These are phyloP conservation scores for Colletotrichum spinosum DNA, from an alignment of 2,329 filamentous ascomycete genomes.

Conservation along the genomic window DNA sequence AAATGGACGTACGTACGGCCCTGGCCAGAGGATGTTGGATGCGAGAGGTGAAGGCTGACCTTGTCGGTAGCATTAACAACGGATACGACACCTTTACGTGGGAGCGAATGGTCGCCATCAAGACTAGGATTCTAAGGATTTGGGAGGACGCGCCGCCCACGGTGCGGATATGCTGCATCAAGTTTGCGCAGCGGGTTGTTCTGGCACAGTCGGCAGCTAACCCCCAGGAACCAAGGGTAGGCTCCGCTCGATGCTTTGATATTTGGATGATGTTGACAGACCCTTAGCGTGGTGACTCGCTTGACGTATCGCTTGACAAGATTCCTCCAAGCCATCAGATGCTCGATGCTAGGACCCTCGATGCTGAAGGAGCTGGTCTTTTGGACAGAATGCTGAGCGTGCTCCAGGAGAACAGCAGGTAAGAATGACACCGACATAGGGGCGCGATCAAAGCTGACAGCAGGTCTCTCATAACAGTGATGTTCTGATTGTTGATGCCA, in stretches of 20 bases:
- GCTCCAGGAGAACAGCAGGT: slow-evolving; percentile 89
- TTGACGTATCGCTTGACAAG: slow-evolving; percentile 87
- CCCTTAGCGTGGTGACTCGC: slow-evolving; percentile 57
- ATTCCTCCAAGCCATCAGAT: slow-evolving; percentile 86
- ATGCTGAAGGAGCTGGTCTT: slow-evolving; percentile 92
- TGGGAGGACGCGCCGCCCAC: slow-evolving; percentile 85
- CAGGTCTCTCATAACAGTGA: slow-evolving; percentile 67
- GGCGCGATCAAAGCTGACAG: slow-evolving; percentile 30
- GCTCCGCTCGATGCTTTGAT: slow-evolving; percentile 45
- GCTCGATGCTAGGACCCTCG: slow-evolving; percentile 82
- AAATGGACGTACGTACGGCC: slow-evolving; percentile 87
- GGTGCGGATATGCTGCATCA: slow-evolving; percentile 93
- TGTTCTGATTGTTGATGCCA: slow-evolving; percentile 88
- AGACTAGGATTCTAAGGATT: slow-evolving; percentile 85
- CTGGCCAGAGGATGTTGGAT: not conserved
- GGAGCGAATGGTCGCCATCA: slow-evolving; percentile 90
- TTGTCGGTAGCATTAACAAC: slow-evolving; percentile 79
- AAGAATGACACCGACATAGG: slow-evolving; percentile 47
- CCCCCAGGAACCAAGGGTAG: slow-evolving; percentile 84
- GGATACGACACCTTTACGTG: slow-evolving; percentile 84
- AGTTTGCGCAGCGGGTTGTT: slow-evolving; percentile 94
- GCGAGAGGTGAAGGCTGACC: slow-evolving; percentile 40
- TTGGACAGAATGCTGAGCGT: slow-evolving; percentile 88
- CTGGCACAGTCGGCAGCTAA: slow-evolving; percentile 90
- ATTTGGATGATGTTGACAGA: slow-evolving; percentile 40